Percentiles rank a stretch among this genome's conserved stretches.
These are phyloP conservation scores for Xerocomus minutiporus DNA, from an alignment of 1,284 basidiomycete species.

Conservation along the genomic window DNA sequence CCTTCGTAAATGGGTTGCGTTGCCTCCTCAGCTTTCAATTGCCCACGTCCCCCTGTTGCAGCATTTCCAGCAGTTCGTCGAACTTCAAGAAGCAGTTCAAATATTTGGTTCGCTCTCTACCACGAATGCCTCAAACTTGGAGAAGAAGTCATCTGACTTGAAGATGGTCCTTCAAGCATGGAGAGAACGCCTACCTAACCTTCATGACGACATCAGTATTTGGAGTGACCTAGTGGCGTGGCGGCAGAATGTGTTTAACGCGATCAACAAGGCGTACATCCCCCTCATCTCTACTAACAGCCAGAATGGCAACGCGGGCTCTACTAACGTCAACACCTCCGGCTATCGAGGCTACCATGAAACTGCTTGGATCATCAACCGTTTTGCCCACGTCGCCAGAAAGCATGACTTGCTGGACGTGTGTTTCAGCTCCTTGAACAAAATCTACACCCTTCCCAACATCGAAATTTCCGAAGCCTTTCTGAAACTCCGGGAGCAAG, in stretches of 20 bases:
- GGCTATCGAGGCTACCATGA: conserved; percentile 99
- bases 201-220: conserved; percentile 96
- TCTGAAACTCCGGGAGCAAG: conserved; percentile 97
- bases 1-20: conserved; percentile 91
- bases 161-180: conserved; percentile 96
- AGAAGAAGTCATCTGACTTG: conserved; percentile 91
- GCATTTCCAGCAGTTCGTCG: conserved; percentile 99
- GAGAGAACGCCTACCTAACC: conserved; percentile 94
- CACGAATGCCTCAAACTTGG: conserved; percentile 87
- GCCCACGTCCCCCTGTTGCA: conserved; percentile 95
- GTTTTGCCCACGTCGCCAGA: conserved; percentile 98
- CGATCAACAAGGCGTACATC: conserved; percentile 97
- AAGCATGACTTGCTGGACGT: conserved; percentile 97
- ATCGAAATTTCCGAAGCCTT: conserved; percentile 99
- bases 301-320: conserved; percentile 45
- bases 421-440: conserved; percentile 92
- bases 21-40: conserved; percentile 82
- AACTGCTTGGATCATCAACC: conserved; percentile 99
- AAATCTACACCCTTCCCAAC: conserved; percentile 98
- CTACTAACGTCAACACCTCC: conserved; percentile 73
- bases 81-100: conserved; percentile 92
- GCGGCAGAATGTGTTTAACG: conserved; percentile 89
- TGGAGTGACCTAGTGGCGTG: conserved; percentile 99
- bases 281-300: conserved; percentile 70
- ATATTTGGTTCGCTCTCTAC: conserved; percentile 89